phyloP scores from a whole-genome alignment of 1,284 basidiomycete genomes.

The Mrakiaceae sp. region DNA sequence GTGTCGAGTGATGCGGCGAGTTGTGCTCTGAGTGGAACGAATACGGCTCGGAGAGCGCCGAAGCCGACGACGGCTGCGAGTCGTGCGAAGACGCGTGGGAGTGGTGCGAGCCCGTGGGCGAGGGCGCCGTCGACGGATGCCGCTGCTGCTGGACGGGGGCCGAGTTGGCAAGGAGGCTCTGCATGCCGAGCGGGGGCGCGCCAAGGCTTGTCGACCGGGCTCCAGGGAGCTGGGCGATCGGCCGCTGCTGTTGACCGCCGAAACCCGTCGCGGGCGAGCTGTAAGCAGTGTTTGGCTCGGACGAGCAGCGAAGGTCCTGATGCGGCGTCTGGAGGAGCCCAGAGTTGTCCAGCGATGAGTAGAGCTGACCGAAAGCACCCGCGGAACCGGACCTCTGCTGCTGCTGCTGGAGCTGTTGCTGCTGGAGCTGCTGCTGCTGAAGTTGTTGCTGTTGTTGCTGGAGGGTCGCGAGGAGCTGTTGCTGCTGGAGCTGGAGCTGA shows the following conservation, averaged over 20 bases:
- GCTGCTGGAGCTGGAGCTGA: not conserved
- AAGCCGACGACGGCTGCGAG: not conserved
- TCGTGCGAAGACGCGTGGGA: not conserved
- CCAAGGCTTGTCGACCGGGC: not conserved
- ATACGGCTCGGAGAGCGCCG: not conserved
- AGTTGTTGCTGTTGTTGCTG: constrained; percentile 10
- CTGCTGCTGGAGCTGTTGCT: constrained; percentile 3
- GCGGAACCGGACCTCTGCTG: not conserved
- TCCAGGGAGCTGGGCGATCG: constrained; percentile 14
- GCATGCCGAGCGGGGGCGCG: constrained; percentile 4
- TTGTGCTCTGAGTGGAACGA: not conserved
- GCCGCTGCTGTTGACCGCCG: constrained; percentile 3
- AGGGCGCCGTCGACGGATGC: not conserved
- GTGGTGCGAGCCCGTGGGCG: not conserved
- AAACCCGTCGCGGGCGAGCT: not conserved
- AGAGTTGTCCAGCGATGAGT: constrained; percentile 4
- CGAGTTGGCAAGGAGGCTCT: constrained; percentile 7
- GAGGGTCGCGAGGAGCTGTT: not conserved
- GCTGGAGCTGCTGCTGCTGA: constrained; percentile 9
- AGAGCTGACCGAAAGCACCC: not conserved
- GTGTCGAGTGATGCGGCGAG: not conserved
- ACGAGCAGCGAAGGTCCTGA: too few species aligned
- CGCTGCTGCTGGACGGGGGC: not conserved
- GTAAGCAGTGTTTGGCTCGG: too few species aligned
- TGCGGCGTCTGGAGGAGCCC: too few species aligned